These are phyloP conservation scores for Xylaria digitata DNA, from an alignment of 2,329 filamentous ascomycete genomes.

Conservation along the genomic window DNA sequence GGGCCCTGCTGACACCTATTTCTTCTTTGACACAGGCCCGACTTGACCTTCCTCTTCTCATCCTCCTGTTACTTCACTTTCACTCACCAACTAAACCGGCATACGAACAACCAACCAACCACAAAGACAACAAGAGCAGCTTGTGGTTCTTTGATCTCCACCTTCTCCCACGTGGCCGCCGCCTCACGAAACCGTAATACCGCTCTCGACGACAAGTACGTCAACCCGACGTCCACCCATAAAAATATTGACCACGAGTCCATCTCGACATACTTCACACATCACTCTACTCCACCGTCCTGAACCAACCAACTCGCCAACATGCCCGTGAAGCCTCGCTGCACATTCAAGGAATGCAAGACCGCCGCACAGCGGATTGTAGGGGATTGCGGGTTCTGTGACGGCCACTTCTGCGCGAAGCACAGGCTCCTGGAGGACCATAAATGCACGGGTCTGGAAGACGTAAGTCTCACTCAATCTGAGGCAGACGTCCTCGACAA, in stretches of 20 bases:
- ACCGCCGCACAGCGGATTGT: constrained; percentile 91
- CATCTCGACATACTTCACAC: constrained; percentile 2
- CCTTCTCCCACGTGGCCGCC: constrained; percentile 9
- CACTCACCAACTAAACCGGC: constrained; percentile 9
- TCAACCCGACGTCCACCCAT: neutral
- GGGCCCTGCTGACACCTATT: constrained; percentile 32
- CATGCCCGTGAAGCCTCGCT: constrained; percentile 83
- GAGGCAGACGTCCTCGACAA: constrained; percentile 9
- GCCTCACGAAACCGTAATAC: constrained; percentile 24
- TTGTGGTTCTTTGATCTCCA: constrained; percentile 25
- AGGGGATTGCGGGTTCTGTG: constrained; percentile 95
- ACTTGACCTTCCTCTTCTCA: constrained; percentile 11
- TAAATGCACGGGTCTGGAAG: constrained; percentile 90
- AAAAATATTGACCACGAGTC: neutral
- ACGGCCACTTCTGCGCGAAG: constrained; percentile 93
- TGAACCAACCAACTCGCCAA: constrained; percentile 55
- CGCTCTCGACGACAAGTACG: neutral
- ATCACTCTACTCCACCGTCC: neutral
- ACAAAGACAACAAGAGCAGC: constrained; percentile 24
- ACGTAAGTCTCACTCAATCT: constrained; percentile 66
- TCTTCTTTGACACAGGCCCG: constrained; percentile 31
- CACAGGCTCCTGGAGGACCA: constrained; percentile 95
- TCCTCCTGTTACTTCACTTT: constrained; percentile 8
- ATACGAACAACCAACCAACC: constrained; percentile 10
- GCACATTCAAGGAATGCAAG: constrained; percentile 90